Percentiles rank a stretch among this genome's conserved stretches.
These are phyloP conservation scores for Seminavis robusta DNA, from an alignment of 108 stramenopile species.

Conservation along the genomic window DNA sequence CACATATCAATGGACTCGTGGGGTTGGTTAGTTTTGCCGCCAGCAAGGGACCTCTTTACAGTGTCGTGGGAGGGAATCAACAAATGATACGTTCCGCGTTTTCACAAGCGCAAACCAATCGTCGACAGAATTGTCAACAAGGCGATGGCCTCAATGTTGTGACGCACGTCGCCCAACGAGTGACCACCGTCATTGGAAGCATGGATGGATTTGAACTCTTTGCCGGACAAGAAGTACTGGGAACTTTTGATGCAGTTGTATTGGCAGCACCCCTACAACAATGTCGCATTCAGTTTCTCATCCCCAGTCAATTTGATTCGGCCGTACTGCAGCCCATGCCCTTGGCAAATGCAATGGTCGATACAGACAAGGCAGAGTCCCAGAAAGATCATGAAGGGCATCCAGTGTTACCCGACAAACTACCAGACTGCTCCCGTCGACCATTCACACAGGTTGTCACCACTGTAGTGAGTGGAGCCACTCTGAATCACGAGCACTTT, in stretches of 20 bases:
- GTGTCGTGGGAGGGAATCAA: constrained; percentile 67
- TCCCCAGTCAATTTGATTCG: constrained; percentile 54
- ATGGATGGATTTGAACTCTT: constrained; percentile 28
- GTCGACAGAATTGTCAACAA: constrained; percentile 15
- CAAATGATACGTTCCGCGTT: constrained; percentile 64
- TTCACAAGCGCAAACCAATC: constrained; percentile 37
- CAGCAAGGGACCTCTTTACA: constrained; percentile 32
- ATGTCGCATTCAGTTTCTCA: constrained; percentile 57
- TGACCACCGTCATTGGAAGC: constrained; percentile 35
- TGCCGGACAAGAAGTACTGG: constrained; percentile 35
- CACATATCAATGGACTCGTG: constrained; percentile 62
- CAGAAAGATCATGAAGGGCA: constrained; percentile 41
- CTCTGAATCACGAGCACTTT: constrained; percentile 48
- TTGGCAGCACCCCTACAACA: constrained; percentile 73
- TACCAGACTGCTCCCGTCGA: constrained; percentile 44
- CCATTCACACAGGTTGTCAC: constrained; percentile 75
- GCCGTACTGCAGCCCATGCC: constrained; percentile 70
- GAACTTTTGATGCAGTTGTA: constrained; percentile 67
- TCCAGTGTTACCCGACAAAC: constrained; percentile 11
- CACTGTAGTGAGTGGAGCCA: constrained; percentile 59
- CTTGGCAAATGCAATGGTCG: constrained; percentile 43
- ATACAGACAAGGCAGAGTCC: constrained; percentile 9
- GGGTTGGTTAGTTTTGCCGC: constrained; percentile 63
- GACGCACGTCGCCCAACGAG: background rate
- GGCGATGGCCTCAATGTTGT: constrained; percentile 17